Percentiles rank a stretch among this genome's conserved stretches.
Conservation (phyloP, 2,329 filamentous ascomycete genomes). For the Cercospora sp. region DNA sequence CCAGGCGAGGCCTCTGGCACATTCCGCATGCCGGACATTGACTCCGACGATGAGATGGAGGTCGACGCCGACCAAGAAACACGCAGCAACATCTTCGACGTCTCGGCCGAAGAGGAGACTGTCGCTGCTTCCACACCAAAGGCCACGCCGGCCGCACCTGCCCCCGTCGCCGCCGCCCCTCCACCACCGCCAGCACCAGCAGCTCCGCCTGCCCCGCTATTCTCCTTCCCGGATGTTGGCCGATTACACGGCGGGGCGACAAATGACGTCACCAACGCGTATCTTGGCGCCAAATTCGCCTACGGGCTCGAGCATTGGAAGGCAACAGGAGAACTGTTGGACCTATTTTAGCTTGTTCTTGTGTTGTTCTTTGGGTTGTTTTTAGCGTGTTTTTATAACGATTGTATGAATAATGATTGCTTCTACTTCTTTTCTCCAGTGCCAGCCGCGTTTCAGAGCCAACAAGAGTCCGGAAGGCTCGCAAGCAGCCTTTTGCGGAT, state of each 20-base stretch:
- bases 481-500: neutral
- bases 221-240: conserved; percentile 14
- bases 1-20: conserved; percentile 35
- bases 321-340: conserved; percentile 1
- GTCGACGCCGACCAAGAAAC: conserved; percentile 32
- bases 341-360: conserved; percentile 1
- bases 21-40: conserved; percentile 36
- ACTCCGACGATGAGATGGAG: conserved; percentile 39
- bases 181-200: neutral
- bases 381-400: neutral
- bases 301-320: conserved; percentile 16
- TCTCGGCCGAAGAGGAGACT: conserved; percentile 11
- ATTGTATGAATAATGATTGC: conserved; percentile 1
- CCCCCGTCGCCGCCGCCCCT: neutral
- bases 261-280: conserved; percentile 1
- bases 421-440: neutral
- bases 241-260: neutral
- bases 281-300: conserved; percentile 18
- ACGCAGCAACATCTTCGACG: conserved; percentile 30
- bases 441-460: neutral
- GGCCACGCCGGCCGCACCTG: neutral
- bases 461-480: neutral
- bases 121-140: neutral
- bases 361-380: conserved; percentile 3
- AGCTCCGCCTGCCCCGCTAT: neutral